Conservation (phyloP, 805 yeast genomes). For the Tetrapisispora taiwanensis region DNA sequence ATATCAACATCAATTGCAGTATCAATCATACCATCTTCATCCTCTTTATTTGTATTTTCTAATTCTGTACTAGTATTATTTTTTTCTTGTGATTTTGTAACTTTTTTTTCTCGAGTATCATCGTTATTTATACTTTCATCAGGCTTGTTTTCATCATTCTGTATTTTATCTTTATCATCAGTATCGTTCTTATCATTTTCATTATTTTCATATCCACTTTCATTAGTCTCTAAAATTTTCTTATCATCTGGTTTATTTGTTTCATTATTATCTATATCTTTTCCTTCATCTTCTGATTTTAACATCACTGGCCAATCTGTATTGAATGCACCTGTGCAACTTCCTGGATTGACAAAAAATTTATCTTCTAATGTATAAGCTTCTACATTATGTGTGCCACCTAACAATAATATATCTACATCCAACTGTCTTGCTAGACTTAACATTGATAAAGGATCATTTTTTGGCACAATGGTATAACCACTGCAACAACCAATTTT, state of each 20-base stretch:
- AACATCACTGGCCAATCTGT: conserved; percentile 45
- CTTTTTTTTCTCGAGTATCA: not conserved
- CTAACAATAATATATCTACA: conserved; percentile 85
- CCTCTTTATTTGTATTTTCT: conserved; percentile 11
- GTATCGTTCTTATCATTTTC: conserved; percentile 4
- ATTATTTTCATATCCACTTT: not conserved
- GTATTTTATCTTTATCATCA: conserved; percentile 3
- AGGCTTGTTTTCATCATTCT: conserved; percentile 7
- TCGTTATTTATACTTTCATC: too few species aligned
- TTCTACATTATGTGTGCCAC: conserved; percentile 87
- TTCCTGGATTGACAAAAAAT: conserved; percentile 92
- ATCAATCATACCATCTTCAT: not conserved
- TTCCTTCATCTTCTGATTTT: conserved; percentile 12
- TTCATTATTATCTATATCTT: not conserved
- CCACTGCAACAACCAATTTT: conserved; percentile 83
- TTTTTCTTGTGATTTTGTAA: not conserved
- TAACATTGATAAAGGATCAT: conserved; percentile 76
- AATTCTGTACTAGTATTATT: conserved; percentile 2
- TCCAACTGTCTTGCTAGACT: conserved; percentile 82
- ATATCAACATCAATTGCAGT: conserved; percentile 6
- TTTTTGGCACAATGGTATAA: conserved; percentile 69
- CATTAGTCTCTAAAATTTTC: conserved; percentile 3
- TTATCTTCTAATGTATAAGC: conserved; percentile 89
- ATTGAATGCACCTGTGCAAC: conserved; percentile 85
- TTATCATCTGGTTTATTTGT: not conserved